Base-by-base conservation (phyloP, 441 rosid species). In the Erysimum pusillum region DNA sequence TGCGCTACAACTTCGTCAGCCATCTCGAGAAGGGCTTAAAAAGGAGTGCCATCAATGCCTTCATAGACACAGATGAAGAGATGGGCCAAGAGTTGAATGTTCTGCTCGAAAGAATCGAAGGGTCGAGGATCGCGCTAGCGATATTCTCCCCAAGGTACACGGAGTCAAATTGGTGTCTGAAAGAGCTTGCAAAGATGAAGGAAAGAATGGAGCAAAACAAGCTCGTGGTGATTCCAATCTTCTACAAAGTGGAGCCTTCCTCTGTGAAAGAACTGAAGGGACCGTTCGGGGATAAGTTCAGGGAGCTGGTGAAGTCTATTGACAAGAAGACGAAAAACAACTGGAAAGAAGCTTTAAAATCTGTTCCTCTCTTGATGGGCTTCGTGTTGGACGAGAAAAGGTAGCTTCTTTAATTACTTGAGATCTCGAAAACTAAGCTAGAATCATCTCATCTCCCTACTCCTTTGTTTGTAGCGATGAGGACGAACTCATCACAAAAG, bases 211-310 rank as follows among this genome's bases (percentile, higher is more conserved):
- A 75, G 0, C 65, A 74, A 56, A 3, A 14, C 15, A 60, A 48
- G 68, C 79, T 75, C 45, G 54, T 75, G 5, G 73, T 59, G 45
- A 67, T 75, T 5, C 79, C 79, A 25, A 67, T 75, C 25, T 75
- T 75, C 6, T 75, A 75, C 61, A 67, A 58, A 25, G 52, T 75
- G 28, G 17, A 67, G 18, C 68, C 74, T 9, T 7, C 2, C 53
- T 28, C 72, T 28, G 79, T 75, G 28, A 67, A 60, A 67, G 4
- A 67, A 7, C 54, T 8, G 13, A 36, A 6, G 2, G 74, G 68
- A 39, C 56, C 34, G 17, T 75, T 75, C 17, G 79, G 79, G 0
- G 54, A 67, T 6, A 49, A 48, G 25, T 75, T 75, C 11, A 49
- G 73, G 17, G 38, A 67, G 0, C 54, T 46, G 22, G 68, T 31